These are phyloP conservation scores for Claviceps pazoutovae DNA, from an alignment of 2,329 filamentous ascomycete species.

Conservation along the genomic window DNA sequence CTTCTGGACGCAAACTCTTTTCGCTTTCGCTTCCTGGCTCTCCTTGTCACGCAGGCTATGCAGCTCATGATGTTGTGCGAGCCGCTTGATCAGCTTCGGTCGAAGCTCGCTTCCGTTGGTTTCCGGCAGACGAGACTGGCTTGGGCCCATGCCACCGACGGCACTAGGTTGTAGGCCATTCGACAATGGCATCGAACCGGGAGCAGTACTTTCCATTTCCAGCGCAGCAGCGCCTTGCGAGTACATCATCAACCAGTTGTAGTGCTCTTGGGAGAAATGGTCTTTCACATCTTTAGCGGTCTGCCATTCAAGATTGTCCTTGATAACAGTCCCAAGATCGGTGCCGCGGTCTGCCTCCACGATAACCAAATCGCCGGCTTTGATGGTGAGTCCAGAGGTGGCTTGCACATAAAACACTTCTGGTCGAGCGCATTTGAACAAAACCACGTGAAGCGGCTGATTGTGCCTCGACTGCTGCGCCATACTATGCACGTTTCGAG, in stretches of 20 bases:
- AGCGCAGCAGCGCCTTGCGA: constrained; percentile 60
- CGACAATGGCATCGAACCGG: constrained; percentile 49
- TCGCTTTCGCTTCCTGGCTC: constrained; percentile 93
- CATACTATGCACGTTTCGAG: constrained; percentile 47
- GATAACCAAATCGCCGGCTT: constrained; percentile 86
- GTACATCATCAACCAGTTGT: constrained; percentile 98
- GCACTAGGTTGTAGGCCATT: constrained; percentile 54
- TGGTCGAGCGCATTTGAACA: constrained; percentile 91
- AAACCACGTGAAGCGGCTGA: constrained; percentile 72
- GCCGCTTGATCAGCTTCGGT: constrained; percentile 90
- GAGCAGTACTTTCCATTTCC: constrained; percentile 47
- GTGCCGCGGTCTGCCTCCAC: constrained; percentile 94
- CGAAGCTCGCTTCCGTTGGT: constrained; percentile 64
- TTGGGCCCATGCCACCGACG: constrained; percentile 65
- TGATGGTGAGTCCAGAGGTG: constrained; percentile 81
- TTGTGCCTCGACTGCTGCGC: constrained; percentile 48
- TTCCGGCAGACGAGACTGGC: constrained; percentile 60
- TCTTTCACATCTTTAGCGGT: constrained; percentile 81
- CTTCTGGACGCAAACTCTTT: constrained; percentile 92
- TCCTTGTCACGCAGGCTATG: constrained; percentile 85
- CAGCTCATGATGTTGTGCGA: constrained; percentile 85
- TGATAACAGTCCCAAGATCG: constrained; percentile 83
- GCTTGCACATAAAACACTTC: constrained; percentile 97
- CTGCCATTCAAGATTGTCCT: constrained; percentile 77
- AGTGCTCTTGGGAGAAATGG: constrained; percentile 87